Evolutionary conservation across 345 rosid species (phyloP).

Genomic region (Pelargonium nanum): DNA sequence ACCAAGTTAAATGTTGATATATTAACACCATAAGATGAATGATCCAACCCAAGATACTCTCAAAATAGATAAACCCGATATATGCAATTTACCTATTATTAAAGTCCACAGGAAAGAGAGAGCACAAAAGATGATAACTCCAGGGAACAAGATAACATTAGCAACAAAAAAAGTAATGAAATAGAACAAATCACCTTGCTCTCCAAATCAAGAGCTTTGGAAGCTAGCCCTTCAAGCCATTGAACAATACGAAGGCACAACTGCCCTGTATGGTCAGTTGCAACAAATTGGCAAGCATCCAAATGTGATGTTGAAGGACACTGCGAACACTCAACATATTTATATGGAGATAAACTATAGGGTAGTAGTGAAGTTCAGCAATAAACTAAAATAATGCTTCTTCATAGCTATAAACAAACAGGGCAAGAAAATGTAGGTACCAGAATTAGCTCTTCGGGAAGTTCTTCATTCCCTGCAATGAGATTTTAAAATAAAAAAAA

Average conservation of each 20-base stretch:
- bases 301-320: conserved; percentile 85
- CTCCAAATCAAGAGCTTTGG: conserved; percentile 89
- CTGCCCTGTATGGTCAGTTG: conserved; percentile 80
- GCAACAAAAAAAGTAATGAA: neutral
- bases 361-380: conserved; percentile 2
- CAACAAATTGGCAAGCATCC: conserved; percentile 87
- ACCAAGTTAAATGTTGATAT: neutral
- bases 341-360: conserved; percentile 9
- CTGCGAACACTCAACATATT: conserved; percentile 25
- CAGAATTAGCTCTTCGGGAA: conserved; percentile 50
- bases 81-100: neutral
- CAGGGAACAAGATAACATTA: too few relatives aligned
- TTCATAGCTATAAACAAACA: neutral
- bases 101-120: neutral
- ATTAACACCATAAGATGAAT: too few relatives aligned
- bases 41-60: neutral
- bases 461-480: conserved; percentile 73
- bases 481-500: conserved; percentile 9
- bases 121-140: neutral
- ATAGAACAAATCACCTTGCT: conserved; percentile 51
- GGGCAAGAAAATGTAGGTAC: conserved; percentile 24
- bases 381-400: neutral
- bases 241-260: conserved; percentile 87
- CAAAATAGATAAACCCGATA: too few relatives aligned
- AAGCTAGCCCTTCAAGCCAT: conserved; percentile 94